Evolutionary conservation across 768 basidiomycete genomes (phyloP), one percentile per base, ranked within the genome.

Genomic region (Paxillus rubicundulus): DNA sequence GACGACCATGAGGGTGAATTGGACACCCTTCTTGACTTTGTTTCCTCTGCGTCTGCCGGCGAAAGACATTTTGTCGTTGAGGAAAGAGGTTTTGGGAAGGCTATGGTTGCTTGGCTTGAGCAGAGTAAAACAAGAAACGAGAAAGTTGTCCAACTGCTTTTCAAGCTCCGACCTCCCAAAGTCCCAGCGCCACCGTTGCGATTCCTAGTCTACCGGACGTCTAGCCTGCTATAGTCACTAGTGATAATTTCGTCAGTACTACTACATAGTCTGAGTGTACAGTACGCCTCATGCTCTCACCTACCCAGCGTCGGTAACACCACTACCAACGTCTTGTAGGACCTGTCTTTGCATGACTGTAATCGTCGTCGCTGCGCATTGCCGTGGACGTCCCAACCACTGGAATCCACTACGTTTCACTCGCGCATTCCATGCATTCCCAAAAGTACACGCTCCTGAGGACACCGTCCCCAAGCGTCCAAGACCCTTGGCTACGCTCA

Each of bases 21-120:
- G 93, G 48, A 98, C 90, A 68, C 95, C 96, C 84, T 98, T 98
- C 79, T 98, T 98, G 73, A 91, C 92, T 72, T 98, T 98, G 78
- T 92, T 93, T 66, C 86, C 86, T 69, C 88, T 82, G 69, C 89
- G 86, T 76, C 87, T 83, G 67, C 86, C 89, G 63, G 89, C 87
- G 69, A 88, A 89, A 63, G 89, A 89, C 87, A 89, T 91, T 69
- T 70, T 77, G 58, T 57, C 54, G 54, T 43, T 60, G 54, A 61
- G 59, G 55, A 59, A 57, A 38, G 42, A 14, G 41, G 20, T 50
- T 56, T 59, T 45, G 30, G 18, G 47, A 42, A 47, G 27, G 55
- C 52, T 57, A 61, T 41, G 58, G 55, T 52, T 54, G 53, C 60
- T 61, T 56, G 57, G 66, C 61, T 59, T 60, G 62, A 66, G 62